Conservation (phyloP, 2,329 filamentous ascomycete species). For the Hypoxylon sp. region DNA sequence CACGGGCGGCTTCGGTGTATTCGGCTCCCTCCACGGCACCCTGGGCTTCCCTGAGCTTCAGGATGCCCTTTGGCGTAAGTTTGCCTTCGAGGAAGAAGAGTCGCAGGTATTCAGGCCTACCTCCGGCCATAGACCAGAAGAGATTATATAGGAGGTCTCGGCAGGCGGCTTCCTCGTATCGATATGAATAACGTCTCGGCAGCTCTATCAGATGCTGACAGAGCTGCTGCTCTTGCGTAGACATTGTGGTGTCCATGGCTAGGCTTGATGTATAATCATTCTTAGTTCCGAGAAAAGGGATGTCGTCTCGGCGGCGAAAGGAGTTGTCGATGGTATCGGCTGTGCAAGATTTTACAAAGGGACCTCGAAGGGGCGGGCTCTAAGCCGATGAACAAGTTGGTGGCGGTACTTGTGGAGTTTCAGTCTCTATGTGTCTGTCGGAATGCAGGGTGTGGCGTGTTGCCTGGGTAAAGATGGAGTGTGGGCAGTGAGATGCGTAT, state of each 20-base stretch:
- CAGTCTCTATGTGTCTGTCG: neutral
- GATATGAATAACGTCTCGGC: slow-evolving; percentile 79
- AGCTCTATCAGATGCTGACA: slow-evolving; percentile 85
- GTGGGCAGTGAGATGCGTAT: neutral
- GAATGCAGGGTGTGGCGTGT: slow-evolving; percentile 12
- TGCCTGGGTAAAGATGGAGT: neutral
- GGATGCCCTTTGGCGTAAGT: slow-evolving; percentile 69
- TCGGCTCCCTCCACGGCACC: slow-evolving; percentile 94
- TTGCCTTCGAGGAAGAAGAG: slow-evolving; percentile 86
- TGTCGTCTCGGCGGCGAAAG: neutral
- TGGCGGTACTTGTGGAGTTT: slow-evolving; percentile 33
- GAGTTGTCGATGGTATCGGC: neutral
- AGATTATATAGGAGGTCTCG: slow-evolving; percentile 82
- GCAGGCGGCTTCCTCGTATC: slow-evolving; percentile 80
- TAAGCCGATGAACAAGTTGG: slow-evolving; percentile 11
- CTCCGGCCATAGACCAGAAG: slow-evolving; percentile 87
- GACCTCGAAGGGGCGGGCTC: slow-evolving; percentile 6
- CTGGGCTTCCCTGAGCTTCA: slow-evolving; percentile 89
- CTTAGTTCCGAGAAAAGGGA: slow-evolving; percentile 20
- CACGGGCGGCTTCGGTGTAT: slow-evolving; percentile 91
- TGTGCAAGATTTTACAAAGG: neutral
- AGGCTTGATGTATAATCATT: slow-evolving; percentile 43
- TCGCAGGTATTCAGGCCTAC: slow-evolving; percentile 79
- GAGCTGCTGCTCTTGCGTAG: slow-evolving; percentile 83
- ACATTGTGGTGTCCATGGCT: slow-evolving; percentile 68